Conservation (phyloP, 2,329 filamentous ascomycete species). For the Monilinia aucupariae region DNA sequence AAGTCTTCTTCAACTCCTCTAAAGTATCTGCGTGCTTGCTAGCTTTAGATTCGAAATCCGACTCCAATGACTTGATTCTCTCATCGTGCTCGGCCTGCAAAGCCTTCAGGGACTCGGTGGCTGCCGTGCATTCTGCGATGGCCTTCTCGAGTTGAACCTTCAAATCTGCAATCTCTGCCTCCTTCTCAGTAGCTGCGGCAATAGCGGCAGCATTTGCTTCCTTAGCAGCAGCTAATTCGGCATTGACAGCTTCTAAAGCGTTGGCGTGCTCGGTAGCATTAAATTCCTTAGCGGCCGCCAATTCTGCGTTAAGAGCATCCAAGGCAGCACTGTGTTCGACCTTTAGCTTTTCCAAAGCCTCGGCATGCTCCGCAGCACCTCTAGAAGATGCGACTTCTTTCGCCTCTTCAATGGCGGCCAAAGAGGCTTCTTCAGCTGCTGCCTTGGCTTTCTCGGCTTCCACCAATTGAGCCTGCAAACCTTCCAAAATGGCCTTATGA, state of each 20-base stretch:
- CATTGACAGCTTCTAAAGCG: slow-evolving; percentile 29
- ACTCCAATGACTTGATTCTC: neutral
- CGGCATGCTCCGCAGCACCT: slow-evolving; percentile 38
- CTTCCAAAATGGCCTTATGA: slow-evolving; percentile 29
- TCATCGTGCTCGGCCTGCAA: slow-evolving; percentile 35
- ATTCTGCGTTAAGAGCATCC: slow-evolving; percentile 36
- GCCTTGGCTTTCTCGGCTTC: slow-evolving; percentile 27
- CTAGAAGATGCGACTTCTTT: slow-evolving; percentile 28
- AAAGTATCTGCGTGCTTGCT: slow-evolving; percentile 34
- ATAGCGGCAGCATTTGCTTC: slow-evolving; percentile 38
- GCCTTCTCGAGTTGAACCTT: slow-evolving; percentile 40
- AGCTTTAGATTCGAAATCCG: slow-evolving; percentile 4
- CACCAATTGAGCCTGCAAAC: slow-evolving; percentile 29
- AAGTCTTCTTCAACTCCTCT: slow-evolving; percentile 44
- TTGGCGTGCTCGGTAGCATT: slow-evolving; percentile 32
- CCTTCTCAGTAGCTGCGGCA: slow-evolving; percentile 35
- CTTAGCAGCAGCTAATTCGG: slow-evolving; percentile 45
- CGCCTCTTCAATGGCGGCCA: slow-evolving; percentile 33
- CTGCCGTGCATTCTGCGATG: slow-evolving; percentile 33
- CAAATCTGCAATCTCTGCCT: slow-evolving; percentile 33
- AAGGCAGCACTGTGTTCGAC: slow-evolving; percentile 24
- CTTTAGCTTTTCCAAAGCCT: slow-evolving; percentile 40
- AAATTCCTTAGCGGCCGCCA: slow-evolving; percentile 45
- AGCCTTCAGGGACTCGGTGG: slow-evolving; percentile 28
- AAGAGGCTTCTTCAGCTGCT: slow-evolving; percentile 28